Evolutionary conservation across 768 basidiomycete species (phyloP).

Genomic region (Termitomyces sp.): DNA sequence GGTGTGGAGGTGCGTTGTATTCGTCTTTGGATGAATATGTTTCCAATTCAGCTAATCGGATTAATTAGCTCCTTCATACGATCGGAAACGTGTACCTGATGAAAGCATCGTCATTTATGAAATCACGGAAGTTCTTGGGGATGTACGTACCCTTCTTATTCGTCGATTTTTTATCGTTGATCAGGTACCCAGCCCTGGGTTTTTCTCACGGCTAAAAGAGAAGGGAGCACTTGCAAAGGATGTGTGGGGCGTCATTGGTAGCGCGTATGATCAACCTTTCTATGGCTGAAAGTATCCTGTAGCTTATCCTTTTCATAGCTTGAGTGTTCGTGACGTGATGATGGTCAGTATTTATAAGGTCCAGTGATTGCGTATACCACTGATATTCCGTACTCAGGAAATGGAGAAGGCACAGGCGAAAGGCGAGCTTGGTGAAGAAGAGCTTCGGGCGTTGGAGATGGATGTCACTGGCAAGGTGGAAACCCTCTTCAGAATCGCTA

Average conservation of each 20-base stretch:
- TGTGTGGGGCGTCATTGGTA: conserved; percentile 94
- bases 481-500: not conserved
- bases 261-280: conserved; percentile 62
- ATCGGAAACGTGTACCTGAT: conserved; percentile 91
- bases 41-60: not conserved
- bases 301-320: conserved; percentile 27
- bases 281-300: conserved; percentile 1
- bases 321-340: conserved; percentile 79
- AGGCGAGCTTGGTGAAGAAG: conserved; percentile 85
- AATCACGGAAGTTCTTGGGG: conserved; percentile 87
- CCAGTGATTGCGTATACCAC: not conserved
- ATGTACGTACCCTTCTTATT: conserved; percentile 49
- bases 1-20: conserved; percentile 76
- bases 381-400: conserved; percentile 37
- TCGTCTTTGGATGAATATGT: not conserved
- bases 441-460: conserved; percentile 81
- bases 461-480: conserved; percentile 88
- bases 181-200: conserved; percentile 61
- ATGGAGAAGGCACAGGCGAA: conserved; percentile 89
- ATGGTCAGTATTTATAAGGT: conserved; percentile 30
- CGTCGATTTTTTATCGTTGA: not conserved
- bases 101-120: conserved; percentile 90
- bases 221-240: conserved; percentile 93
- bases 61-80: conserved; percentile 76
- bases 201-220: conserved; percentile 93